phyloP scores from a whole-genome alignment of 441 rosid species.

The Euphorbia schlechtendalii region DNA sequence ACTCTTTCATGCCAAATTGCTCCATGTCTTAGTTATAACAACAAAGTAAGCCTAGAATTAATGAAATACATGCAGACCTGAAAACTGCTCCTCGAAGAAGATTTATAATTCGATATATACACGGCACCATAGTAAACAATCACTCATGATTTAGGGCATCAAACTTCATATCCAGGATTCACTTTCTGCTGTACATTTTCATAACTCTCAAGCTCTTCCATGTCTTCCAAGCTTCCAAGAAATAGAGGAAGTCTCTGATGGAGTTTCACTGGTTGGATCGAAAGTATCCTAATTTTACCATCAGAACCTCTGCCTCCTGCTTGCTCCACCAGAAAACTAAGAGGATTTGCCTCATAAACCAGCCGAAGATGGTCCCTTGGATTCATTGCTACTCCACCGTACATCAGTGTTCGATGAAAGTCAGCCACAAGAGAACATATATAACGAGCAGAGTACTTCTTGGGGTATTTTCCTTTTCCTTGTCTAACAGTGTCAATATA shows the following conservation, averaged over 20 bases:
- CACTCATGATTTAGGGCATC: constrained; percentile 20
- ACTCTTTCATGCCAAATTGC: not conserved
- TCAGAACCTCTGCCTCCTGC: constrained; percentile 89
- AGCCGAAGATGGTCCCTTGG: constrained; percentile 91
- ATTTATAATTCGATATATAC: not conserved
- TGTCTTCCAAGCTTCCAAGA: constrained; percentile 75
- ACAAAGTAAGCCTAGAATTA: not conserved
- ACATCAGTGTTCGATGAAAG: constrained; percentile 77
- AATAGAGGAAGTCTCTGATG: constrained; percentile 88
- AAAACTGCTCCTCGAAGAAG: constrained; percentile 5
- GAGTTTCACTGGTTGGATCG: constrained; percentile 76
- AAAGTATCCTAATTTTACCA: constrained; percentile 66
- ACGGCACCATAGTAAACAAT: not conserved
- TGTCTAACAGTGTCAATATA: constrained; percentile 80
- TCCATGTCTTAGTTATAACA: too few relatives aligned
- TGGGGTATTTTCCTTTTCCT: constrained; percentile 83
- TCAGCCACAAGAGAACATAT: constrained; percentile 93
- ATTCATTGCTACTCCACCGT: constrained; percentile 92
- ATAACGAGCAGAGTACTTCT: constrained; percentile 89
- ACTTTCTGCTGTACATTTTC: constrained; percentile 81
- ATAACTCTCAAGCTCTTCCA: constrained; percentile 73
- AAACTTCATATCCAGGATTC: constrained; percentile 97
- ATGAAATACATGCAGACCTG: not conserved
- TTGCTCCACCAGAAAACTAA: constrained; percentile 81
- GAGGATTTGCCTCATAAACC: constrained; percentile 89